A percentile compares a stretch with the other conserved stretches of the same genome.
These are phyloP conservation scores for Paecilomyces formosus DNA, from an alignment of 2,329 filamentous ascomycete genomes.

Conservation along the genomic window DNA sequence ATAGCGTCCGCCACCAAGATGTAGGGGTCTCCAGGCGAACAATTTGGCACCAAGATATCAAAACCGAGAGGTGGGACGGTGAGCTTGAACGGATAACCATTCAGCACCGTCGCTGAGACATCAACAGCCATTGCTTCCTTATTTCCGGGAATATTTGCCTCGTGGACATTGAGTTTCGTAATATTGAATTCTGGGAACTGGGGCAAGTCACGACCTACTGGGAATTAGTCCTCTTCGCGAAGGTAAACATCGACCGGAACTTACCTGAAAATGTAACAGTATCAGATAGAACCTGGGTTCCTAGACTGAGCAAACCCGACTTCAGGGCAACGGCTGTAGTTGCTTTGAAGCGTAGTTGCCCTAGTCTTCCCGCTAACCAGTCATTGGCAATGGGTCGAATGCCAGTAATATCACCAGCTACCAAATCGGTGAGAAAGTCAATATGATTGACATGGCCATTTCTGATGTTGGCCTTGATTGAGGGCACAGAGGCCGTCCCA, in stretches of 20 bases:
- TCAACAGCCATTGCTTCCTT: conserved; percentile 70
- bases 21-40: conserved; percentile 60
- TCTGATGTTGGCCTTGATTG: conserved; percentile 65
- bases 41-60: conserved; percentile 77
- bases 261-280: conserved; percentile 76
- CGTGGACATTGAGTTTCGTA: conserved; percentile 68
- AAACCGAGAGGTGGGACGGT: conserved; percentile 74
- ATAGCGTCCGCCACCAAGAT: conserved; percentile 72
- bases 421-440: conserved; percentile 70
- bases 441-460: conserved; percentile 71
- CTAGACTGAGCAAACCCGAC: conserved; percentile 71
- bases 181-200: conserved; percentile 75
- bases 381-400: conserved; percentile 77
- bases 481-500: conserved; percentile 69
- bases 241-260: conserved; percentile 40
- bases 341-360: conserved; percentile 63
- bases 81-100: conserved; percentile 71
- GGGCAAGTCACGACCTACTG: conserved; percentile 56
- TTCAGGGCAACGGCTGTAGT: conserved; percentile 66
- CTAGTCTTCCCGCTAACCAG: conserved; percentile 74
- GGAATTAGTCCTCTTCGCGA: not conserved
- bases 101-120: conserved; percentile 63
- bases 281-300: conserved; percentile 67
- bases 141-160: conserved; percentile 51
- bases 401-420: conserved; percentile 67